These are phyloP conservation scores for Solanum pimpinellifolium DNA, from an alignment of 257 asterid species.

Conservation along the genomic window DNA sequence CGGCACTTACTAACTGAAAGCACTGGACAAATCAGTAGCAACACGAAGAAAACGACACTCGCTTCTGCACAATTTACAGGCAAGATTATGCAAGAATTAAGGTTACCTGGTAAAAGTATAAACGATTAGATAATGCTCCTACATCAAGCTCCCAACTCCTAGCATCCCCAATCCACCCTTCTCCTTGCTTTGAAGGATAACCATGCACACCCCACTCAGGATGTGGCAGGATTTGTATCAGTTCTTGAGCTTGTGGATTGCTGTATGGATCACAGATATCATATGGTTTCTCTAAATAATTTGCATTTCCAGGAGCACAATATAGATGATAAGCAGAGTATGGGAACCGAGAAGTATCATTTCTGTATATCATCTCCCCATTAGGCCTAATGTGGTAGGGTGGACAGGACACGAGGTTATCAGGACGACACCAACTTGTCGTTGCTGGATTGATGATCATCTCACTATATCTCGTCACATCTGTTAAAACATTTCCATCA, in stretches of 20 bases:
- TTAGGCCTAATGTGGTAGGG: conserved; percentile 56
- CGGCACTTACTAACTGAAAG: neutral
- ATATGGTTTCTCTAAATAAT: conserved; percentile 46
- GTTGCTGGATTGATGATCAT: conserved; percentile 86
- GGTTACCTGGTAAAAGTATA: conserved; percentile 74
- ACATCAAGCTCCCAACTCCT: conserved; percentile 80
- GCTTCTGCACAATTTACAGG: neutral
- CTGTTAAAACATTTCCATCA: conserved; percentile 61
- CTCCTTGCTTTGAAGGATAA: conserved; percentile 62
- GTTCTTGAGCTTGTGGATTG: conserved; percentile 88
- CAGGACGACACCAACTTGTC: conserved; percentile 62
- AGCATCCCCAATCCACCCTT: conserved; percentile 72
- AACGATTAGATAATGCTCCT: conserved; percentile 55
- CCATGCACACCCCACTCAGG: conserved; percentile 83
- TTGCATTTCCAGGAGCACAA: conserved; percentile 80
- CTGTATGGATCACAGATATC: conserved; percentile 87
- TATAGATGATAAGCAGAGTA: conserved; percentile 77
- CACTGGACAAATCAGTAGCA: neutral
- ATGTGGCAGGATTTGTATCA: conserved; percentile 82
- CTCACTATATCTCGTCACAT: conserved; percentile 77
- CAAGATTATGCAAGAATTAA: neutral
- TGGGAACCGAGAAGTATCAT: conserved; percentile 59
- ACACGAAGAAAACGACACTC: neutral
- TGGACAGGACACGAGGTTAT: conserved; percentile 64
- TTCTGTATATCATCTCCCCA: conserved; percentile 48